phyloP scores from a whole-genome alignment of 2,329 filamentous ascomycete genomes.

The Botrytis sinoallii region DNA sequence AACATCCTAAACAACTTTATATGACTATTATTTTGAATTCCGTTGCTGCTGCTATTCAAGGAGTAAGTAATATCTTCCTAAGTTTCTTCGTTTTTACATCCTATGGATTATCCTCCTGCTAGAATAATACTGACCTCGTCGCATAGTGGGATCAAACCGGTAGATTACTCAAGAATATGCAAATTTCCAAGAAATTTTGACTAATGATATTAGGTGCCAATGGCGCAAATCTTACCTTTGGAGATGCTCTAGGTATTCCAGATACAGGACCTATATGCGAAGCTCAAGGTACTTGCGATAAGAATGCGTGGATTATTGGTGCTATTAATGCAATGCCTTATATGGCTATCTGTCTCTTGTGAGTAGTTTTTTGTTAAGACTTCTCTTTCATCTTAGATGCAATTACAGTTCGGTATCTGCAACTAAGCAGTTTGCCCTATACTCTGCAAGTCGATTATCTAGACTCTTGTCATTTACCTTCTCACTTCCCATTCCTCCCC shows the following conservation, averaged over 20 bases:
- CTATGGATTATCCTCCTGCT: constrained; percentile 20
- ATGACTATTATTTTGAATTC: constrained; percentile 67
- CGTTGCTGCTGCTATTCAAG: constrained; percentile 65
- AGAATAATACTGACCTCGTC: not conserved
- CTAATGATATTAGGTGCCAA: constrained; percentile 44
- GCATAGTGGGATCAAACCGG: constrained; percentile 21
- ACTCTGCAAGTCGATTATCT: too few species aligned
- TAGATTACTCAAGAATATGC: not conserved
- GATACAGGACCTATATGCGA: constrained; percentile 16
- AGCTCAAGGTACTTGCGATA: constrained; percentile 36
- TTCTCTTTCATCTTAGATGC: not conserved
- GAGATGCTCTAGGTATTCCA: constrained; percentile 44
- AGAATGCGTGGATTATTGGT: constrained; percentile 56
- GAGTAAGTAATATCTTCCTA: constrained; percentile 37
- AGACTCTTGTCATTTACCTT: not conserved
- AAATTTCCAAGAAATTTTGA: not conserved
- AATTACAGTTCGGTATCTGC: not conserved
- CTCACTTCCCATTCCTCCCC: too few species aligned
- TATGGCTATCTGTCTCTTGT: constrained; percentile 49
- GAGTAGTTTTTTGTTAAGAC: not conserved
- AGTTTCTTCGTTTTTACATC: fast-evolving
- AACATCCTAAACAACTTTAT: constrained; percentile 59
- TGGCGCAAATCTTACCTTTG: constrained; percentile 49
- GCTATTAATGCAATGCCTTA: constrained; percentile 52
- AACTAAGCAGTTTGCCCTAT: not conserved